Conservation (phyloP, 2,329 filamentous ascomycete species). For the Diplodia seriata region DNA sequence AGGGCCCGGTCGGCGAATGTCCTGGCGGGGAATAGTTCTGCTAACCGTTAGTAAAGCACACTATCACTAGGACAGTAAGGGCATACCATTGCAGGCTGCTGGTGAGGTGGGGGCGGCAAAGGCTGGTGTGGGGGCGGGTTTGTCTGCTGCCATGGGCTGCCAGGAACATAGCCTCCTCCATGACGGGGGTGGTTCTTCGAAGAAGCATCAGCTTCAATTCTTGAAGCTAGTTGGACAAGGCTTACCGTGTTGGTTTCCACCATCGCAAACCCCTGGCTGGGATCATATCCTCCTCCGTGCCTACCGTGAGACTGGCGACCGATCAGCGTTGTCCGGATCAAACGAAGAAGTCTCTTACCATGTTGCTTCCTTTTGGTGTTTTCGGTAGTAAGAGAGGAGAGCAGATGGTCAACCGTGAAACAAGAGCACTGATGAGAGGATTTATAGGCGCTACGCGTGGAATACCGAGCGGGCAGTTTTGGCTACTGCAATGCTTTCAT, state of each 20-base stretch:
- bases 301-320: background rate
- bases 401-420: background rate
- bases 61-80: no score
- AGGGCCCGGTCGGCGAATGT: background rate
- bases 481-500: no score
- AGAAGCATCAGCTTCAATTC: background rate
- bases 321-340: background rate
- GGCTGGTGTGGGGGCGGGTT: background rate
- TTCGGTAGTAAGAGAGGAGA: background rate
- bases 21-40: background rate
- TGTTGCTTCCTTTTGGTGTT: background rate
- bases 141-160: background rate
- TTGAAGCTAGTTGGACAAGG: background rate
- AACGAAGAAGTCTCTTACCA: background rate
- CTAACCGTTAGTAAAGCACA: background rate
- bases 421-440: background rate
- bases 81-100: conserved; percentile 9
- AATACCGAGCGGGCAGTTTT: background rate
- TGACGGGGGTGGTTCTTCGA: conserved; percentile 2
- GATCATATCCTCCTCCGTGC: conserved; percentile 12
- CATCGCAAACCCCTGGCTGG: background rate
- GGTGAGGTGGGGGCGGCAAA: background rate
- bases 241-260: background rate
- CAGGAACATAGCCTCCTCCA: conserved; percentile 25
- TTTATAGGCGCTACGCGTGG: background rate